Percentiles rank a stretch among this genome's conserved stretches.
phyloP scores from a whole-genome alignment of 306 rosid species.

The Casuarina cunninghamiana region DNA sequence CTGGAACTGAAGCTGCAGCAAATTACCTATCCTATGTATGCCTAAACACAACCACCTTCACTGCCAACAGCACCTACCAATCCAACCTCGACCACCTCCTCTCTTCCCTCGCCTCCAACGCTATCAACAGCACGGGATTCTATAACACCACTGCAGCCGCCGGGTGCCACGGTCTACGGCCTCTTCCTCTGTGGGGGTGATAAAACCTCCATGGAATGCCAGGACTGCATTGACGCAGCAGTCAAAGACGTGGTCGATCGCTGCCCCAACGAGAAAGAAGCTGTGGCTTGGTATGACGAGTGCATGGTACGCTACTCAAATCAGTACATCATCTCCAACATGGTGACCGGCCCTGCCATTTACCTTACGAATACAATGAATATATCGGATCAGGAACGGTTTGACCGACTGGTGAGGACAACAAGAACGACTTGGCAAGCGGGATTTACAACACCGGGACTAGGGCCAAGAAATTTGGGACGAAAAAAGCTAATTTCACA shows the following conservation, averaged over 20 bases:
- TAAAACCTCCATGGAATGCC: slow-evolving; percentile 32
- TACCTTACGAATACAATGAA: no score
- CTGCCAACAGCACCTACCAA: slow-evolving; percentile 38
- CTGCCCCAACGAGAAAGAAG: slow-evolving; percentile 35
- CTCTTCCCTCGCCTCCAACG: slow-evolving; percentile 7
- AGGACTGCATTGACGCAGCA: slow-evolving; percentile 43
- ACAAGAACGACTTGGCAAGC: background rate
- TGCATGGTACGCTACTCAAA: slow-evolving; percentile 43
- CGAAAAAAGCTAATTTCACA: background rate
- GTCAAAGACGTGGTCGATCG: slow-evolving; percentile 20
- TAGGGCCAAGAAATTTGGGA: background rate
- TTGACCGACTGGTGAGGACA: background rate
- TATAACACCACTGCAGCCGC: slow-evolving; percentile 33
- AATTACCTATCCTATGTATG: background rate
- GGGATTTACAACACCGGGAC: no score
- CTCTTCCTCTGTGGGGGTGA: slow-evolving; percentile 54
- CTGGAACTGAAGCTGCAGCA: background rate
- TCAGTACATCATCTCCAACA: slow-evolving; percentile 26
- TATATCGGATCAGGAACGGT: background rate
- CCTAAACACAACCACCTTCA: slow-evolving; percentile 25
- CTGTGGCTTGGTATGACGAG: slow-evolving; percentile 54
- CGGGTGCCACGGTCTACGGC: slow-evolving; percentile 35
- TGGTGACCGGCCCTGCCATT: background rate
- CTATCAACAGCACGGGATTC: background rate
- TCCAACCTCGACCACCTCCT: slow-evolving; percentile 1